Conservation (phyloP, 2,329 filamentous ascomycete species). For the Pseudomassariella vexata region DNA sequence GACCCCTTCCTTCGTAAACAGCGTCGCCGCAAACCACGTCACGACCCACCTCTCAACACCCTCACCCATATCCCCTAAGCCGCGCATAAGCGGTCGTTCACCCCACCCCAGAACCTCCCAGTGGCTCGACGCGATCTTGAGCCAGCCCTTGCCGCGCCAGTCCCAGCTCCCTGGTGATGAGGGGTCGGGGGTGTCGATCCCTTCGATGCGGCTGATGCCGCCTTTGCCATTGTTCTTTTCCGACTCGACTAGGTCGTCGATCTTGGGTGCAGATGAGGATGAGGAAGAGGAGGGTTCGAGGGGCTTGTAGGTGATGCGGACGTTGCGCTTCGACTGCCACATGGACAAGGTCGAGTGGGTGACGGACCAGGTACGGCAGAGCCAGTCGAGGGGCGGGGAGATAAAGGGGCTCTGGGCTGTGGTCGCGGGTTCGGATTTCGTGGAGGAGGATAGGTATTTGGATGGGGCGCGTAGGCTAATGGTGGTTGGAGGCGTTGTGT, state of each 20-base stretch:
- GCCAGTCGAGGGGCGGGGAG: slow-evolving; percentile 50
- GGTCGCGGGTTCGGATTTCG: slow-evolving; percentile 16
- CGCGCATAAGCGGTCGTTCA: slow-evolving; percentile 37
- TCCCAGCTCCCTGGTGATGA: slow-evolving; percentile 48
- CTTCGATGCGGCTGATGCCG: slow-evolving; percentile 55
- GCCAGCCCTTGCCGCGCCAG: slow-evolving; percentile 73
- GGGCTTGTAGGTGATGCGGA: slow-evolving; percentile 68
- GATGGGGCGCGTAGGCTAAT: slow-evolving; percentile 30
- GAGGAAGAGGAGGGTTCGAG: slow-evolving; percentile 30
- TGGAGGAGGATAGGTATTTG: slow-evolving; percentile 32
- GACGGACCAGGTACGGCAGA: slow-evolving; percentile 65
- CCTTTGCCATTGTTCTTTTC: slow-evolving; percentile 36
- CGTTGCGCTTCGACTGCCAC: slow-evolving; percentile 77
- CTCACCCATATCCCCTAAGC: slow-evolving; percentile 20
- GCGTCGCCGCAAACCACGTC: slow-evolving; percentile 76
- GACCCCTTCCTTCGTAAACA: slow-evolving; percentile 77
- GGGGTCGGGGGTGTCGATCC: slow-evolving; percentile 51
- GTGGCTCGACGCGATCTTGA: slow-evolving; percentile 65
- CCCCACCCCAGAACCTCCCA: slow-evolving; percentile 83
- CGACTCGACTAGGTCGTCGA: slow-evolving; percentile 68
- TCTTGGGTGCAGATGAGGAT: slow-evolving; percentile 34
- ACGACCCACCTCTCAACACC: slow-evolving; percentile 63
- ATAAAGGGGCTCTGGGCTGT: slow-evolving; percentile 23
- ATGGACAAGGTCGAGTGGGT: slow-evolving; percentile 72
- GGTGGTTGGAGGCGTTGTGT: slow-evolving; percentile 4